Evolutionary conservation across 768 basidiomycete genomes (phyloP), one percentile per base, ranked within the genome.

Genomic region (Xerocomellus dryophilus): DNA sequence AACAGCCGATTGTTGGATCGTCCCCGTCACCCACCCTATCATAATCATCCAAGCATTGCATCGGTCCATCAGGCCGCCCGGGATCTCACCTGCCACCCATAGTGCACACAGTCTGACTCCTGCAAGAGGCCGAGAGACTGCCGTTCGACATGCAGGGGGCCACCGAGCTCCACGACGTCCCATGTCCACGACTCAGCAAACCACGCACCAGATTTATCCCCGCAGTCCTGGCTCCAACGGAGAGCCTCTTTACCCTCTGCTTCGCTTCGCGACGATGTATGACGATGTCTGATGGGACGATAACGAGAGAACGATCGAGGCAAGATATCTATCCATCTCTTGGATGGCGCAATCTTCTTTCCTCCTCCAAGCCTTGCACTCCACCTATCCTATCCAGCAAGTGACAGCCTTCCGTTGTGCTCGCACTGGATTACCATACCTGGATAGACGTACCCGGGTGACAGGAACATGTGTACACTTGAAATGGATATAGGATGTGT

Each of bases 391-490:
- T 20, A 11, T n/a, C n/a, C n/a, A 3, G 25, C 47, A 15, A 5
- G 23, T 25, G 46, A 29, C 52, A 27, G 34, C 3, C 43, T 1
- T 57, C 58, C 59, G 63, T 11, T 32, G 23, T 46, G 21, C 25
- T 50, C 60, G 54, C 47, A 39, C 25, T 12, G 35, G 27, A 40
- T 43, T 53, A 15, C 63, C 51, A 54, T 56, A 63, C 52, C 12
- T 43, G 53, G 61, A 20, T 12, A 51, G 27, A 11, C 5, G 21
- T 42, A 6, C 31, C 47, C 42, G 17, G 48, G 25, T 7, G 29
- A 53, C 21, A 18, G 55, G 57, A 36, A 40, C 51, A 34, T 21
- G 39, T 21, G 39, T 3, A n/a, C 20, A 21, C 46, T 50, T 29
- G 12, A 27, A 58, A 59, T 56, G 42, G 60, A 51, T 65, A 53